Conservation (phyloP, 495 filamentous ascomycete genomes). For the Aspergillus bertholletiae region DNA sequence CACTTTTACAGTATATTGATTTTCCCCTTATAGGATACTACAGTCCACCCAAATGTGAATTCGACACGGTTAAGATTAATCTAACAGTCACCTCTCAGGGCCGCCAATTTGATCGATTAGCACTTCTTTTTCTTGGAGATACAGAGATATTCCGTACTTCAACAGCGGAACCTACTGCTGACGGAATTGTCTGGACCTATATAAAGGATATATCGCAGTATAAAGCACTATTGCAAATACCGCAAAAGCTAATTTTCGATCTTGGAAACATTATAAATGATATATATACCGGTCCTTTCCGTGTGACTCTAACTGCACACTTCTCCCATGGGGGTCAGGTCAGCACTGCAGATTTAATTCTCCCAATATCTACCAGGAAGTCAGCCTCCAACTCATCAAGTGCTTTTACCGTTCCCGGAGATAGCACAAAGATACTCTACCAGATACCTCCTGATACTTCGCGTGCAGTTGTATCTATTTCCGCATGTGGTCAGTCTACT, state of each 20-base stretch:
- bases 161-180: constrained; percentile 73
- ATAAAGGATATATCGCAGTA: constrained; percentile 81
- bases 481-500: too few relatives aligned
- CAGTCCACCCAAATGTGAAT: constrained; percentile 67
- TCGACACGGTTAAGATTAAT: constrained; percentile 79
- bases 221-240: constrained; percentile 59
- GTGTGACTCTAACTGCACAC: constrained; percentile 75
- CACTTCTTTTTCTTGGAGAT: constrained; percentile 75
- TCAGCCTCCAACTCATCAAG: constrained; percentile 54
- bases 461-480: too few relatives aligned
- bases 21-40: constrained; percentile 53
- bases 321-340: constrained; percentile 50
- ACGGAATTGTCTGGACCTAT: constrained; percentile 73
- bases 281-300: constrained; percentile 75
- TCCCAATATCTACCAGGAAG: constrained; percentile 68
- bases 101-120: constrained; percentile 77
- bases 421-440: constrained; percentile 49
- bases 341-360: constrained; percentile 60
- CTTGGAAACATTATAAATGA: constrained; percentile 73
- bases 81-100: constrained; percentile 74
- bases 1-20: background rate
- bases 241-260: constrained; percentile 80
- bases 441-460: too few relatives aligned
- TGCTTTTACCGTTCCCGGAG: constrained; percentile 64
- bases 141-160: constrained; percentile 82